Evolutionary conservation across 2,329 filamentous ascomycete genomes (phyloP), one percentile per base, ranked within the genome.

Genomic region (Colletotrichum gigasporum): DNA sequence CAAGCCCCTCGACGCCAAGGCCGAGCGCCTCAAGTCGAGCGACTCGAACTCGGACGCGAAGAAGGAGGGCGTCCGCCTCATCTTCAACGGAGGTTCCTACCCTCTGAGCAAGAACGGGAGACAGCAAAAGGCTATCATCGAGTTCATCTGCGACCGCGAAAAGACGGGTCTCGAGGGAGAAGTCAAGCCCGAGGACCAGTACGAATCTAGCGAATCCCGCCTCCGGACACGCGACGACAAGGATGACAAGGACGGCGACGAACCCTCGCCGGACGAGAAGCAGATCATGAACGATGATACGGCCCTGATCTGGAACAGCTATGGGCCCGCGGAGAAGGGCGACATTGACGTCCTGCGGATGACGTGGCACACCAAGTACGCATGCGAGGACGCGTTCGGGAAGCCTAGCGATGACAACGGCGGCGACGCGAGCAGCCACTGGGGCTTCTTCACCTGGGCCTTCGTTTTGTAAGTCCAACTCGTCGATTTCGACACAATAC

Each of bases 381-480:
- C 93, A 1, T 98, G 96, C 76, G 90, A 93, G 73, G 82, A 79
- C 35, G 67, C 67, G 4, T 72, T 76, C 71, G 70, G 75, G 24
- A 70, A 78, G 53, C 72, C 76, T 24, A 77, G 74, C 35, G 79
- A 82, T 69, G 78, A 80, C 48, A 72, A 73, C 37, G 69, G 73
- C 37, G 69, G 73, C 41, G 75, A 79, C 62, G 80, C 81, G 61
- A 82, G 83, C 55, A 77, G 77, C 16, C 85, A 88, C 73, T 98
- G 95, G 96, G 96, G 96, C 2, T 96, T 97, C 83, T 98, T 98
- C 73, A 97, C 95, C 16, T 99, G 96, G 96, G 87, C 98, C 73
- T 87, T 98, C 70, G 89, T 99, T 70, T 88, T 98, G 94, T 97
- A 80, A 84, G 92, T 84, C 68, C 4, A 14, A 26, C 42, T 9